These are phyloP conservation scores for Viola pubescens DNA, from an alignment of 441 rosid genomes.

Conservation along the genomic window DNA sequence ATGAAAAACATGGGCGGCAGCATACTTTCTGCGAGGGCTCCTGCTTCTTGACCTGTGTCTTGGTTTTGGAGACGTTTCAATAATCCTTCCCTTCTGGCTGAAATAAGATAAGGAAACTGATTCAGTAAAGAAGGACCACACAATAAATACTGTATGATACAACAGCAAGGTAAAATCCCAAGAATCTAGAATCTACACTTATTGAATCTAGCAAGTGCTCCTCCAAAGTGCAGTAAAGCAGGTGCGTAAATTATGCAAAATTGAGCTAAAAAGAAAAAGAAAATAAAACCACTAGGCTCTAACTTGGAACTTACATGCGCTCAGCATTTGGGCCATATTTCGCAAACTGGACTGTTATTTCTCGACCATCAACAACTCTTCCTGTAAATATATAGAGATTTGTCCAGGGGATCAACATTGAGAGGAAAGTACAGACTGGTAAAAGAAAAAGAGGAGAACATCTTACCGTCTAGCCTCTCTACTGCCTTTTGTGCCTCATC, in stretches of 20 bases:
- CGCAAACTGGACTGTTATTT: constrained; percentile 65
- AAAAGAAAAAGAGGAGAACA: not conserved
- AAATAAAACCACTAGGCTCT: not conserved
- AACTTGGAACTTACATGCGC: constrained; percentile 37
- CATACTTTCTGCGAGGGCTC: constrained; percentile 46
- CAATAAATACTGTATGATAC: not conserved
- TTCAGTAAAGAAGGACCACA: not conserved
- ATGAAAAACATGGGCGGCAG: not conserved
- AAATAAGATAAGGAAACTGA: not conserved
- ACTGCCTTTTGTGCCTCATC: constrained; percentile 75
- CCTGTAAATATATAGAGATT: constrained; percentile 27
- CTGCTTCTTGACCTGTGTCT: constrained; percentile 43
- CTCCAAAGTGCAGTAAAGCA: not conserved
- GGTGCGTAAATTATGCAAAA: not conserved
- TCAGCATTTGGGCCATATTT: constrained; percentile 79
- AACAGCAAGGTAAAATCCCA: not conserved
- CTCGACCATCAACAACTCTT: constrained; percentile 60
- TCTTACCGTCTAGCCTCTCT: constrained; percentile 56
- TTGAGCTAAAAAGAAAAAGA: too few relatives aligned
- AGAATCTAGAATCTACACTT: too few relatives aligned
- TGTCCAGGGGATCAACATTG: not conserved
- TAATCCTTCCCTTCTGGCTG: constrained; percentile 50
- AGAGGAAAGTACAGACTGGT: not conserved
- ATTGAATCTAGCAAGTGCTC: too few relatives aligned
- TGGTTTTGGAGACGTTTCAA: constrained; percentile 35